Percentiles rank a stretch among this genome's conserved stretches.
These are phyloP conservation scores for Dendrobium huoshanense DNA, from an alignment of 106 monocot species.

Conservation along the genomic window DNA sequence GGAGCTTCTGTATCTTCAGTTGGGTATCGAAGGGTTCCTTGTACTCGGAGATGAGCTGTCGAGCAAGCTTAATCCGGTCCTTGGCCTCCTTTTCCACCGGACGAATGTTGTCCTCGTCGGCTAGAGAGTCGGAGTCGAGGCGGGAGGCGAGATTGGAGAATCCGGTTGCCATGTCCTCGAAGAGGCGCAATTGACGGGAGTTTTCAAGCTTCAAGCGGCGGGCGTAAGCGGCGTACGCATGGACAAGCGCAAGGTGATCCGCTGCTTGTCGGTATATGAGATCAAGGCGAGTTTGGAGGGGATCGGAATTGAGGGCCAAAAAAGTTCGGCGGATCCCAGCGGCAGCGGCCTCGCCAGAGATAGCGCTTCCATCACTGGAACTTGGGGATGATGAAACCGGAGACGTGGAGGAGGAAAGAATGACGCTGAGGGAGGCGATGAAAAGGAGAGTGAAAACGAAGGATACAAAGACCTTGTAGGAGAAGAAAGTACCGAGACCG, in stretches of 20 bases:
- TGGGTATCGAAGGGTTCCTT: slow-evolving; percentile 96
- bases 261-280: slow-evolving; percentile 64
- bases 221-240: slow-evolving; percentile 70
- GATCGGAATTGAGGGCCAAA: slow-evolving; percentile 35
- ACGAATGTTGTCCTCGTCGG: slow-evolving; percentile 49
- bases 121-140: slow-evolving; percentile 14
- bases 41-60: slow-evolving; percentile 58
- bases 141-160: slow-evolving; percentile 44
- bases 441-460: slow-evolving; percentile 35
- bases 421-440: slow-evolving; percentile 25
- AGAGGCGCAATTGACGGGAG: slow-evolving; percentile 50
- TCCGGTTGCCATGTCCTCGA: slow-evolving; percentile 33
- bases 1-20: slow-evolving; percentile 97
- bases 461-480: slow-evolving; percentile 28
- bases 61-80: slow-evolving; percentile 64
- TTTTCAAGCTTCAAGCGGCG: slow-evolving; percentile 65
- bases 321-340: slow-evolving; percentile 18
- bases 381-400: not conserved
- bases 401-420: slow-evolving; percentile 13
- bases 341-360: not conserved
- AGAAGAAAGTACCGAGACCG: slow-evolving; percentile 18
- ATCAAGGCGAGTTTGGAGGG: slow-evolving; percentile 41
- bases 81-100: slow-evolving; percentile 76
- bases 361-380: not conserved
- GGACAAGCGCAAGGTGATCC: slow-evolving; percentile 66